phyloP scores from a whole-genome alignment of 2,329 filamentous ascomycete species.

The Herpotrichia juniperi region DNA sequence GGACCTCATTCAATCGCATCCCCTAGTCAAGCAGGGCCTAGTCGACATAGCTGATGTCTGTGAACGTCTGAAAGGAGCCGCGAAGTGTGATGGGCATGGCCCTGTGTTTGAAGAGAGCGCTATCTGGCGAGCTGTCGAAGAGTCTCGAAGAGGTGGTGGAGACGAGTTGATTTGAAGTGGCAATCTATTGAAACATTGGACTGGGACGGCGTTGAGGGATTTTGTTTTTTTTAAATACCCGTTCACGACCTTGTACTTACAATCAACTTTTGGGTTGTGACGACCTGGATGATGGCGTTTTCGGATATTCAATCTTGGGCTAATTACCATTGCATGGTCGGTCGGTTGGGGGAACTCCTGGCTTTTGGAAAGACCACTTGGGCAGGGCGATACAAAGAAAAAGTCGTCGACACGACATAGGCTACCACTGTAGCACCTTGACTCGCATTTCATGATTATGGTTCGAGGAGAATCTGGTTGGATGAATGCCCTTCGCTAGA shows the following conservation, averaged over 20 bases:
- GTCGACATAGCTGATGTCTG: conserved; percentile 84
- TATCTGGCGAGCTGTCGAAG: conserved; percentile 75
- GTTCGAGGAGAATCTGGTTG: not conserved
- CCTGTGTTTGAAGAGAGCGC: conserved; percentile 84
- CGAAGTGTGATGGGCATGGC: conserved; percentile 82
- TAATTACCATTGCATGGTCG: conserved; percentile 1
- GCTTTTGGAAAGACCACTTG: not conserved
- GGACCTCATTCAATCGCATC: conserved; percentile 86
- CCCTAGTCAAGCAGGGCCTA: conserved; percentile 75
- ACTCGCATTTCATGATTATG: not conserved
- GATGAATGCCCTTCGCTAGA: conserved; percentile 3
- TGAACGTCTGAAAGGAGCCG: conserved; percentile 74
- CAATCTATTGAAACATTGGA: not conserved
- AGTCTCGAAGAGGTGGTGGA: conserved; percentile 75
- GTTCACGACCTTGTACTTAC: conserved; percentile 6
- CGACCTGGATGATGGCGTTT: conserved; percentile 12
- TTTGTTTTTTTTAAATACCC: conserved; percentile 8
- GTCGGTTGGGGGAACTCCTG: not conserved
- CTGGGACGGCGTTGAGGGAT: conserved; percentile 6
- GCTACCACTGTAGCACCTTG: conserved; percentile 3
- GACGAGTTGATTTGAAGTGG: conserved; percentile 71
- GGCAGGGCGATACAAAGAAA: conserved; percentile 4
- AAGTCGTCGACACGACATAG: conserved; percentile 7
- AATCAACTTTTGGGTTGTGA: not conserved
- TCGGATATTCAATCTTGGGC: not conserved